These are phyloP conservation scores for Lepidium africanum DNA, from an alignment of 345 rosid species.

Conservation along the genomic window DNA sequence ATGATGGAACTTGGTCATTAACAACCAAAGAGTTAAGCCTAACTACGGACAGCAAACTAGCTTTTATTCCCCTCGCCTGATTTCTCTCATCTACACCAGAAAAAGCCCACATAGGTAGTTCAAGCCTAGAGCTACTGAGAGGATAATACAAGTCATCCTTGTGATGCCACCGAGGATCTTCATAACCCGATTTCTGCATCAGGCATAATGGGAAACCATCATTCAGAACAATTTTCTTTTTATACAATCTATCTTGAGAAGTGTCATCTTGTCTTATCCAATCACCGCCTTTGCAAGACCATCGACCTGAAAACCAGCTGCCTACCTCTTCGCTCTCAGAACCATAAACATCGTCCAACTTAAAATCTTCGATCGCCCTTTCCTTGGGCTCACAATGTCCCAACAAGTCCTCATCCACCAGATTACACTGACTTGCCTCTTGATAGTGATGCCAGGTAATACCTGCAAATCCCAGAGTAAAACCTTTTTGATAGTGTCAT, in stretches of 20 bases:
- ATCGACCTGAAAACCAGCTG: conserved; percentile 68
- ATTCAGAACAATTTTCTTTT: conserved; percentile 77
- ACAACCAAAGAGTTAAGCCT: conserved; percentile 97
- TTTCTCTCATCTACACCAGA: conserved; percentile 66
- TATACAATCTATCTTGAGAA: conserved; percentile 46
- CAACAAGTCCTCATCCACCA: conserved; percentile 31
- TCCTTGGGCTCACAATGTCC: conserved; percentile 29
- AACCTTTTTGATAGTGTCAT: conserved; percentile 6
- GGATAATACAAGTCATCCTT: conserved; percentile 83
- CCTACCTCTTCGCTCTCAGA: conserved; percentile 37
- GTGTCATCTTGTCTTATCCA: conserved; percentile 91
- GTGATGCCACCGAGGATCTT: conserved; percentile 89
- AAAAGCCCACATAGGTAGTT: conserved; percentile 92
- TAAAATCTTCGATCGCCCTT: conserved; percentile 34
- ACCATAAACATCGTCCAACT: conserved; percentile 36
- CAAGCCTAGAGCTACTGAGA: conserved; percentile 72
- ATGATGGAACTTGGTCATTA: conserved; percentile 74
- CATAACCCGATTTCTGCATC: conserved; percentile 83
- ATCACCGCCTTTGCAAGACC: conserved; percentile 99
- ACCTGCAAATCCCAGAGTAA: conserved; percentile 35
- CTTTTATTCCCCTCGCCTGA: conserved; percentile 67
- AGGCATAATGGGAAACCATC: conserved; percentile 92
- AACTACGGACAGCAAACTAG: conserved; percentile 69
- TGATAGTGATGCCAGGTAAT: conserved; percentile 35
- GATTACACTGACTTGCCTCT: conserved; percentile 27